Conservation (phyloP, 257 asterid species). For the Fraxinus excelsior region DNA sequence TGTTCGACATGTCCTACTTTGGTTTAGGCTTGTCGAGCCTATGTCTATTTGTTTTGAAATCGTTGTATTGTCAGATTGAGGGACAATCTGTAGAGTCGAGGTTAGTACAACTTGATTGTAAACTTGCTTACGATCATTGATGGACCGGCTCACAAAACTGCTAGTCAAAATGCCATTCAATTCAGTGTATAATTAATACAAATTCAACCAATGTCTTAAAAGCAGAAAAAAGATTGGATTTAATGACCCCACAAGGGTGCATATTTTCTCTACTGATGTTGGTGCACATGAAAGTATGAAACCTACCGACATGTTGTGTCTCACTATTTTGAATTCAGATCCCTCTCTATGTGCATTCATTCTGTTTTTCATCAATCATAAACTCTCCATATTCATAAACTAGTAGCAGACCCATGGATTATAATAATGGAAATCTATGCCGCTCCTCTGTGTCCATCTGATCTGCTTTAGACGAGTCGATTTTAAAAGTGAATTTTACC, state of each 20-base stretch:
- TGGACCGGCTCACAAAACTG: background rate
- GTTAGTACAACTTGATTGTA: background rate
- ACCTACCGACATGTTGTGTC: background rate
- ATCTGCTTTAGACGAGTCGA: no score
- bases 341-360: background rate
- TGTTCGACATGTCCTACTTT: no score
- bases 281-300: background rate
- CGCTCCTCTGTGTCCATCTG: background rate
- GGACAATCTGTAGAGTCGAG: background rate
- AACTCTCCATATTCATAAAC: background rate
- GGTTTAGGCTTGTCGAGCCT: no score
- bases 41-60: no score
- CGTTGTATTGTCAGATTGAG: background rate
- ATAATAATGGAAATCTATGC: background rate
- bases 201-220: background rate
- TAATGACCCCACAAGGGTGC: background rate
- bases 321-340: background rate
- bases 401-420: background rate
- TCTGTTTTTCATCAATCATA: background rate
- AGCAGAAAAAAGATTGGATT: background rate
- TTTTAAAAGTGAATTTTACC: no score
- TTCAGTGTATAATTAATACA: background rate
- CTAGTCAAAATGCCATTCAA: background rate
- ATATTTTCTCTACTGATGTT: no score
- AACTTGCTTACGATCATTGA: background rate